These are phyloP conservation scores for Xanthoconium stramineum DNA, from an alignment of 768 basidiomycete genomes.

Conservation along the genomic window DNA sequence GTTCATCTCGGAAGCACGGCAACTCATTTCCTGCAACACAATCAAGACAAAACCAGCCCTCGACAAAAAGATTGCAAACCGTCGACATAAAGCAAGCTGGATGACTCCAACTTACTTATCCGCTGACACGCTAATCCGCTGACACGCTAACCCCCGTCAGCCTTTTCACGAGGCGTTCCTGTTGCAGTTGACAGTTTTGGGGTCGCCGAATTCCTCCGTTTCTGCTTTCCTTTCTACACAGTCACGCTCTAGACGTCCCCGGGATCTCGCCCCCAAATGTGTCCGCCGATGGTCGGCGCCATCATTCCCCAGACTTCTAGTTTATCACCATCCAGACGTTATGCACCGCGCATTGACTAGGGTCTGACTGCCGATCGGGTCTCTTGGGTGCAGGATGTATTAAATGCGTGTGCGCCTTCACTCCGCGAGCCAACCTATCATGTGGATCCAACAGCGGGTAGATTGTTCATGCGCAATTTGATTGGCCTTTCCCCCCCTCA, in stretches of 20 bases:
- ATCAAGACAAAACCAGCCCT: constrained; percentile 5
- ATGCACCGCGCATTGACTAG: constrained; percentile 12
- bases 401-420: constrained; percentile 17
- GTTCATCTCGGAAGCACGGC: constrained; percentile 6
- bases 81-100: constrained; percentile 28
- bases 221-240: neutral
- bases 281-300: neutral
- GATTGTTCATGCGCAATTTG: neutral
- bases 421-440: constrained; percentile 10
- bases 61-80: constrained; percentile 9
- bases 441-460: constrained; percentile 10
- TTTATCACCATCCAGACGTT: constrained; percentile 10
- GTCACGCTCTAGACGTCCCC: constrained; percentile 10
- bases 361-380: constrained; percentile 15
- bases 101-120: neutral
- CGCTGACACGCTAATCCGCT: constrained; percentile 6
- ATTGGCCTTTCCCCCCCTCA: neutral
- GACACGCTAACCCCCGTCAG: constrained; percentile 10
- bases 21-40: neutral
- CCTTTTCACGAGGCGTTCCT: constrained; percentile 19
- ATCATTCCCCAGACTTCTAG: neutral
- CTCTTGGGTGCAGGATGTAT: constrained; percentile 3
- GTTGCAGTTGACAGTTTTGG: constrained; percentile 32
- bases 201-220: constrained; percentile 19
- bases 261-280: neutral